These are phyloP conservation scores for Gliomastix tumulicola DNA, from an alignment of 2,329 filamentous ascomycete genomes.

Conservation along the genomic window DNA sequence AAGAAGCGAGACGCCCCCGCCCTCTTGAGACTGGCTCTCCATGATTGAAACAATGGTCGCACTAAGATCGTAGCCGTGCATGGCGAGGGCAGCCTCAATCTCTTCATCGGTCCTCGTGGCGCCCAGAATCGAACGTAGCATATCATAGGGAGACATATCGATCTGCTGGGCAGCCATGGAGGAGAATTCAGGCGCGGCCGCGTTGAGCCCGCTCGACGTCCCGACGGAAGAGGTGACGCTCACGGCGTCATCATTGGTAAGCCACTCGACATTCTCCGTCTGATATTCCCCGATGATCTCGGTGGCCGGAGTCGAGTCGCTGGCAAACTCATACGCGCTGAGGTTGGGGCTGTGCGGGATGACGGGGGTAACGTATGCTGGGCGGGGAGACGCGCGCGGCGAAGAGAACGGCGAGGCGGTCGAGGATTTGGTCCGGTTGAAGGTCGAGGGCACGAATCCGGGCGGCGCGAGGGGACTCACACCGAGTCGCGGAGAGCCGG, in stretches of 20 bases:
- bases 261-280: constrained; percentile 93
- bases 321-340: constrained; percentile 91
- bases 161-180: constrained; percentile 55
- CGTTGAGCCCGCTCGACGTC: constrained; percentile 65
- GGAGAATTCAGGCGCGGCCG: constrained; percentile 73
- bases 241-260: constrained; percentile 81
- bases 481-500: constrained; percentile 73
- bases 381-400: constrained; percentile 82
- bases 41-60: constrained; percentile 87
- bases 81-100: constrained; percentile 82
- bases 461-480: constrained; percentile 80
- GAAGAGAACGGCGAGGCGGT: constrained; percentile 89
- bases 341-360: constrained; percentile 92
- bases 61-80: constrained; percentile 87
- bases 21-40: constrained; percentile 53
- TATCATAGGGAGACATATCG: constrained; percentile 97
- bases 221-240: constrained; percentile 70
- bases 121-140: constrained; percentile 89
- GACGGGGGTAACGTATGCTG: constrained; percentile 78
- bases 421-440: constrained; percentile 67
- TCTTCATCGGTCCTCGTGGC: constrained; percentile 88
- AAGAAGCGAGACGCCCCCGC: constrained; percentile 16
- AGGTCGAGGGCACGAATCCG: constrained; percentile 72
- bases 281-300: constrained; percentile 90
- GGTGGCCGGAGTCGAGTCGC: constrained; percentile 69